Conservation (phyloP, 768 basidiomycete genomes). For the Xerocomus brunneocitrinus region DNA sequence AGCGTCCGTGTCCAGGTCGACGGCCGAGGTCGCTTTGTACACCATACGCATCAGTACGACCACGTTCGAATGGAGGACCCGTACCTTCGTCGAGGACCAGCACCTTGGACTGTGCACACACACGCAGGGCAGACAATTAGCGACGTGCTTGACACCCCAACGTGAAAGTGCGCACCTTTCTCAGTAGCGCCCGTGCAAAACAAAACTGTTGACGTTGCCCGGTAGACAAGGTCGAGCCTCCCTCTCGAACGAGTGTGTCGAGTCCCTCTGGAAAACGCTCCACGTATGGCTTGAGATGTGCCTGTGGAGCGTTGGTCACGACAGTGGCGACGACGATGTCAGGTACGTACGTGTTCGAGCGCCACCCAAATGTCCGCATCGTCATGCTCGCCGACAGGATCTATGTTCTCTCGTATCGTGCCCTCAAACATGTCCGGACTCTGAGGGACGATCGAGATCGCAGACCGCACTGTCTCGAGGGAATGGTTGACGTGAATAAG, state of each 20-base stretch:
- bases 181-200: conserved; percentile 79
- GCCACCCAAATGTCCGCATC: conserved; percentile 89
- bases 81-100: conserved; percentile 90
- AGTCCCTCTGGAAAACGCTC: conserved; percentile 61
- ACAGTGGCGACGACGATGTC: conserved; percentile 18
- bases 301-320: conserved; percentile 19
- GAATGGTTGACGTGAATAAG: background rate
- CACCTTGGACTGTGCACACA: conserved; percentile 58
- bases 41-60: conserved; percentile 2
- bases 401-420: conserved; percentile 81
- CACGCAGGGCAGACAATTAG: background rate
- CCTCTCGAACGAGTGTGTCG: conserved; percentile 72
- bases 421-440: conserved; percentile 68
- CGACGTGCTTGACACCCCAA: background rate
- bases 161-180: conserved; percentile 48
- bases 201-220: conserved; percentile 88
- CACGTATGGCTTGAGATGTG: conserved; percentile 65
- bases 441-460: conserved; percentile 85
- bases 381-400: conserved; percentile 71
- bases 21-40: conserved; percentile 71
- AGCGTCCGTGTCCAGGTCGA: conserved; percentile 85
- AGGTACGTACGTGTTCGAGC: conserved; percentile 52
- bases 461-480: conserved; percentile 51
- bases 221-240: conserved; percentile 74
- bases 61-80: no score